Base-by-base conservation (phyloP, 176 grass and related monocot genomes). In the Triticum dicoccoides region DNA sequence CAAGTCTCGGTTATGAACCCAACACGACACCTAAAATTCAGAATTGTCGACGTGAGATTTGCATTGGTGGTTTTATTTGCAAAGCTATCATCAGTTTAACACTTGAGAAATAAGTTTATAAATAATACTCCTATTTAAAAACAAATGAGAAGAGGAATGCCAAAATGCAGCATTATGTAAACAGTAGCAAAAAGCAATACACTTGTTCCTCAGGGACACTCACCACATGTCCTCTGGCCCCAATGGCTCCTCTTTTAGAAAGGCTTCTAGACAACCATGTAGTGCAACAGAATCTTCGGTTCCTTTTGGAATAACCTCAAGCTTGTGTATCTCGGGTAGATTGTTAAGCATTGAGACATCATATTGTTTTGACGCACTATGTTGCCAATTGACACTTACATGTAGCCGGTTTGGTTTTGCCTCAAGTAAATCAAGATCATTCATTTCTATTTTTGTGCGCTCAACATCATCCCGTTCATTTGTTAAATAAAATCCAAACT, bases 171-270 rank as follows among this genome's bases (percentile, higher is more conserved):
- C 64, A 67, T 49, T 84, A 10, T 74, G 54, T 37, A 84, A 83
- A 87, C 68, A 86, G 89, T 80, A 37, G 76, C 69, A 6, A 88
- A 87, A 91, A 81, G 81, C 8, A 80, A 33, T 49, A 88, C n/a
- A 76, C 33, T 62, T 76, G 81, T 76, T 84, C 61, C 61, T 8
- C 37, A 70, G 85, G 85, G 33, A 86, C 78, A 89, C 82, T 89
- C 71, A 98, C 95, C 93, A 98, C 95, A 98, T 98, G 80, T 98
- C 93, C 44, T 95, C 89, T 12, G 93, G 91, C 13, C 95, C 95
- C 64, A 98, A 81, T 27, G 89, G 93, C 83, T 98, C 95, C 86
- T 93, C 95, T 85, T 92, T 95, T 56, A 92, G 90, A 83, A 98
- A 98, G 32, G 93, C 93, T 85, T 98, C 89, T 73, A 98, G 87